Evolutionary conservation across 331 rosid genomes (phyloP).

Genomic region (Stylosanthes scabra): DNA sequence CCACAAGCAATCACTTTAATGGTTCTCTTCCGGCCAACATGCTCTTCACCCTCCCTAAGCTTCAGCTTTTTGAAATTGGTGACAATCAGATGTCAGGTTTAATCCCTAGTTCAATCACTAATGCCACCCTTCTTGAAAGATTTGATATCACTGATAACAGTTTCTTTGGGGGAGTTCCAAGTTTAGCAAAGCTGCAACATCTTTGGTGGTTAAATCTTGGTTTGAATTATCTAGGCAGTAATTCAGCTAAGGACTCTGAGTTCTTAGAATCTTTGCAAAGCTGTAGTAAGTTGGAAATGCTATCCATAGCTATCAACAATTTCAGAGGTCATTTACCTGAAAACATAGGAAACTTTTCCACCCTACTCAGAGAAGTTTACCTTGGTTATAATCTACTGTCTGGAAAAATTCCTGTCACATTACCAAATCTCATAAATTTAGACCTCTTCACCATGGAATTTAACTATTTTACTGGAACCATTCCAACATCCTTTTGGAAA

Average conservation of each 20-base stretch:
- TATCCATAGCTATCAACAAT: conserved; percentile 19
- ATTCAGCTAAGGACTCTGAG: conserved; percentile 43
- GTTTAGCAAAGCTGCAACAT: conserved; percentile 30
- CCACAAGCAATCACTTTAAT: conserved; percentile 31
- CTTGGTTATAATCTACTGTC: conserved; percentile 42
- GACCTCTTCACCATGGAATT: conserved; percentile 2
- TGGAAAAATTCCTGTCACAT: conserved; percentile 26
- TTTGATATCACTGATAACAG: not conserved
- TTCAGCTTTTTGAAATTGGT: conserved; percentile 31
- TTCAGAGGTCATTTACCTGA: conserved; percentile 48
- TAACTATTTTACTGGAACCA: too few relatives aligned
- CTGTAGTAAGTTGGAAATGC: conserved; percentile 28
- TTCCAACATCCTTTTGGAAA: conserved; percentile 44
- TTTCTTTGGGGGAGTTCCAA: conserved; percentile 50
- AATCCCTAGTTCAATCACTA: conserved; percentile 46
- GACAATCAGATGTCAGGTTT: conserved; percentile 42
- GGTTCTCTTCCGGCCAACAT: too few relatives aligned
- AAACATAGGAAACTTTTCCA: not conserved
- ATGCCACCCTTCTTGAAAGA: conserved; percentile 29
- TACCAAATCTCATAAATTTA: conserved; percentile 36
- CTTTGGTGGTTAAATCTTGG: not conserved
- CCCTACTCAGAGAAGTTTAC: conserved; percentile 18
- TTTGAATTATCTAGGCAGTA: conserved; percentile 40
- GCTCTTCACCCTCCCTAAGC: conserved; percentile 52
- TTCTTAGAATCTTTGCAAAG: conserved; percentile 45